Base-by-base conservation (phyloP, 257 asterid species). In the Fraxinus pennsylvanica region DNA sequence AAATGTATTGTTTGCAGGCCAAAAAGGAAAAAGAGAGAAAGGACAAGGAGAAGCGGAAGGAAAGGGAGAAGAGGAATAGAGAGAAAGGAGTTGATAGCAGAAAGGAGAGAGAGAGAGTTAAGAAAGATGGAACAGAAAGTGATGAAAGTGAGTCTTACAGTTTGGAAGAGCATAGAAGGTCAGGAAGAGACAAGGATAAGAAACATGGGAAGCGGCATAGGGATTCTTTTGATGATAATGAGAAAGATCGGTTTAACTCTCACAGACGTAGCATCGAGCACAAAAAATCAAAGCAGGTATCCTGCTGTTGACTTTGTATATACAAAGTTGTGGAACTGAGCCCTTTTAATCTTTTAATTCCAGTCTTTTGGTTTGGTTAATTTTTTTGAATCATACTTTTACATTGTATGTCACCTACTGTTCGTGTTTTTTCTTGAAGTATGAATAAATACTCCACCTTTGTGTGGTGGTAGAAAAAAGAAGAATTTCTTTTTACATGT, bases 11-110 rank as follows among this genome's bases (percentile, higher is more conserved):
- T 75, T 74, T 69, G 86, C 88, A 94, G 98, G 91, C 89, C 61
- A 92, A 86, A 81, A 94, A 87, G 86, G 94, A 91, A 54, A 85
- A 84, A 84, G 97, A 89, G 71, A 86, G 94, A 75, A 91, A 84
- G 72, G 88, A 86, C 19, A 84, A 86, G 78, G 92, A 87, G 68
- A 86, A 83, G 84, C 76, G 59, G 85, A 89, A 89, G 86, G 90
- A 82, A 59, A 91, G 82, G 71, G 90, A 89, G 27, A 88, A 91
- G 73, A 89, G 83, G 83, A 80, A 84, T 47, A 89, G 79, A 41
- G 90, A 85, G 41, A 85, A 83, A 84, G 88, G 79, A 72, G 74
- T 67, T 9, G 89, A 83, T 59, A 85, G 78, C 82, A 84, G 90
- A 87, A 84, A 80, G 82, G 79, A 82, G 41, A 92, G 15, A 10